phyloP scores from a whole-genome alignment of 805 yeast species.

The Yarrowia porcina region DNA sequence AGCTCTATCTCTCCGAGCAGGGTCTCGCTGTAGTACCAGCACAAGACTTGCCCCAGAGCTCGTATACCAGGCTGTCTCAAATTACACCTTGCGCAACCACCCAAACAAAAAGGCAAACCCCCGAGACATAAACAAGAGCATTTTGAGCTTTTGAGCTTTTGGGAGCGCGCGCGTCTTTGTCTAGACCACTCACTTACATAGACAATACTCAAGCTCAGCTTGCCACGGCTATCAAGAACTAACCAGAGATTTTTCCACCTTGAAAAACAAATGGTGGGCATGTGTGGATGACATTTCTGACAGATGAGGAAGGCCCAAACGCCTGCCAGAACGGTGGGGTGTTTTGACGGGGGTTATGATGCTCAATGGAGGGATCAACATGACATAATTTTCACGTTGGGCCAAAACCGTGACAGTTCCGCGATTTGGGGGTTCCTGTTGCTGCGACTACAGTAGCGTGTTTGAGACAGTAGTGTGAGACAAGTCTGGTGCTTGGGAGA shows the following conservation, averaged over 20 bases:
- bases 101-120: neutral
- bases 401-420: neutral
- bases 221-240: too few relatives aligned
- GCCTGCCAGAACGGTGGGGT: too few relatives aligned
- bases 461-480: conserved; percentile 17
- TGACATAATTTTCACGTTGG: conserved; percentile 6
- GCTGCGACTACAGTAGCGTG: conserved; percentile 4
- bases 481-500: neutral
- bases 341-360: too few relatives aligned
- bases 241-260: neutral
- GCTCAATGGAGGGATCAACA: neutral
- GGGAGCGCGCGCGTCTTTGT: conserved; percentile 7
- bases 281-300: too few relatives aligned
- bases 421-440: neutral
- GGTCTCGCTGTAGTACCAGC: too few relatives aligned
- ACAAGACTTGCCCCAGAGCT: too few relatives aligned
- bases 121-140: conserved; percentile 6
- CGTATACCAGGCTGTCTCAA: conserved; percentile 12
- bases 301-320: too few relatives aligned
- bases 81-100: conserved; percentile 17
- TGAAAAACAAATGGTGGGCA: neutral
- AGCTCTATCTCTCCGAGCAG: neutral
- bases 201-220: neutral
- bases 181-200: neutral
- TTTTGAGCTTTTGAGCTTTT: too few relatives aligned